phyloP scores from a whole-genome alignment of 2,329 filamentous ascomycete genomes.

The Grosmannia clavigera region DNA sequence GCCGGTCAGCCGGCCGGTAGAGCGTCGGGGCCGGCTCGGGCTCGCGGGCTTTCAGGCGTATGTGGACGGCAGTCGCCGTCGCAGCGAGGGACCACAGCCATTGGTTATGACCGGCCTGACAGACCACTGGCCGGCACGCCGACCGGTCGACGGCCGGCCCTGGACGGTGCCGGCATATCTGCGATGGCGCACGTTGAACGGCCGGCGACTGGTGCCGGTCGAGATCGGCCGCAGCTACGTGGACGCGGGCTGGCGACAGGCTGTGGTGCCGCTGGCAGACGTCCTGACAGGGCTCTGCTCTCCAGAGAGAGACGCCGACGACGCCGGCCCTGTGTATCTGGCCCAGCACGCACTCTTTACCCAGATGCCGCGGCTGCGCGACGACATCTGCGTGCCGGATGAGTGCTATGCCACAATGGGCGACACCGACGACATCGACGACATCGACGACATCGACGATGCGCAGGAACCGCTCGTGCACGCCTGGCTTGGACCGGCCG shows the following conservation, averaged over 20 bases:
- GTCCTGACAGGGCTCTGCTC: conserved; percentile 41
- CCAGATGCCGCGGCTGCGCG: conserved; percentile 65
- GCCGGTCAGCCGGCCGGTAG: conserved; percentile 28
- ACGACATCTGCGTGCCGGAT: conserved; percentile 71
- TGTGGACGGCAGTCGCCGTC: conserved; percentile 27
- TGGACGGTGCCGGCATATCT: conserved; percentile 72
- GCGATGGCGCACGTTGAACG: conserved; percentile 58
- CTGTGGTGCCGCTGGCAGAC: conserved; percentile 59
- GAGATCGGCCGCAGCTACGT: conserved; percentile 83
- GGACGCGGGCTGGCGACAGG: conserved; percentile 72
- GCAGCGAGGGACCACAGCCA: not conserved
- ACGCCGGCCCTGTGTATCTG: conserved; percentile 53
- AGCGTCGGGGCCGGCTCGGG: conserved; percentile 30
- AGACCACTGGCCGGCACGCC: conserved; percentile 64
- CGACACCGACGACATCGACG: not conserved
- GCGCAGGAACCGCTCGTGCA: conserved; percentile 57
- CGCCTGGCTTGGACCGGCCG: conserved; percentile 82
- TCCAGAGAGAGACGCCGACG: not conserved
- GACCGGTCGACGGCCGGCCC: conserved; percentile 29
- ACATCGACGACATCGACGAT: not conserved
- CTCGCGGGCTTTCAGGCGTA: conserved; percentile 51
- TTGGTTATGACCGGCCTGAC: conserved; percentile 34
- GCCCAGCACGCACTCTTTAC: conserved; percentile 81
- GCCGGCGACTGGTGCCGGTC: conserved; percentile 69
- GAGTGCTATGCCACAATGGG: conserved; percentile 62